Base-by-base conservation (phyloP, 768 basidiomycete species). In the Leccinum fibrillosum region DNA sequence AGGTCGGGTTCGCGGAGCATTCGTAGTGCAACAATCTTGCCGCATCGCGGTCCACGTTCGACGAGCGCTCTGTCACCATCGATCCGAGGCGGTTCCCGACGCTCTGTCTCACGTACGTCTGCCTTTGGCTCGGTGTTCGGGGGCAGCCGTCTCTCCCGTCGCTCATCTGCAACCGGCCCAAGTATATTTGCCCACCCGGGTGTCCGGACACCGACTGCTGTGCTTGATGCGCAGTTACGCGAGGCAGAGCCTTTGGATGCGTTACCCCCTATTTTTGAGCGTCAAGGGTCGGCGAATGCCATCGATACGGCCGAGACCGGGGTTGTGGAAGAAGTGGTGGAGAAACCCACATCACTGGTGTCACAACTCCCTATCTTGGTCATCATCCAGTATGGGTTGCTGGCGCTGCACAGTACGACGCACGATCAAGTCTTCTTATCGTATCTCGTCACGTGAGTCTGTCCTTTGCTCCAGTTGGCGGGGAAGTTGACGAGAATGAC, bases 391-490 rank as follows among this genome's bases (percentile, higher is more conserved):
- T 97, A 97, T 72, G 91, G 91, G 19, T 75, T 94, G 60, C 77
- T 98, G 61, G 94, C 94, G 4, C 72, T 98, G 52, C 94, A 97
- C 69, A 85, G 86, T 39, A 92, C 89, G 15, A 92, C 90, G 2
- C 94, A 95, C 66, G 90, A 95, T 75, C 92, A 96, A 72, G 74
- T 94, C 28, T 92, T 97, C 77, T 82, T 95, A 70, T 90, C 90
- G 2, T 96, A 95, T 75, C 86, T 95, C 25, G 90, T 94, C 52
- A 65, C 63, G 71, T 72, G 30, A 63, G 72, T 59, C 1, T 15
- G 1, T 21, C 3, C 52, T 44, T 55, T 23, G 48, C 52, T 21
- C 21, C 5, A 19, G 34, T 52, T 42, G n/a, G 55, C 21, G 12
- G 45, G 50, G 4, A 19, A 34, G 28, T 55, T 55, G 28, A 45